A percentile compares a stretch with the other conserved stretches of the same genome.
Conservation (phyloP, 2,329 filamentous ascomycete species). For the Graphium sp. region DNA sequence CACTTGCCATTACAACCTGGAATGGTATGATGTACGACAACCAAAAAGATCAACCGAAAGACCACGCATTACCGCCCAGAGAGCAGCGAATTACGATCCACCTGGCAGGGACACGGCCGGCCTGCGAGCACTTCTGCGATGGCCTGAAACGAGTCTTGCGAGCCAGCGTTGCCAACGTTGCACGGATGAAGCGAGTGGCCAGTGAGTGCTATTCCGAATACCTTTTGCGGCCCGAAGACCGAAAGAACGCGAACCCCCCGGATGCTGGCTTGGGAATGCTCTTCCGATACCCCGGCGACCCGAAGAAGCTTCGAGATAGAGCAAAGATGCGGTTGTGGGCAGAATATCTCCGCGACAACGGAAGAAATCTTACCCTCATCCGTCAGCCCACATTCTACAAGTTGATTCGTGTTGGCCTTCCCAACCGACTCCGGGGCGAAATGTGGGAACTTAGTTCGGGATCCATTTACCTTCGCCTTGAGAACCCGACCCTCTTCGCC, state of each 20-base stretch:
- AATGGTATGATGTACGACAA: conserved; percentile 53
- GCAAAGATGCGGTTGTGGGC: conserved; percentile 98
- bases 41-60: conserved; percentile 20
- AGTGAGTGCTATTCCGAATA: conserved; percentile 86
- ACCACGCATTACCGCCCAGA: conserved; percentile 23
- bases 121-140: conserved; percentile 93
- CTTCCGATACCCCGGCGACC: conserved; percentile 88
- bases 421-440: conserved; percentile 83
- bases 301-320: conserved; percentile 80
- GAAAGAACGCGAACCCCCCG: conserved; percentile 50
- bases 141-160: conserved; percentile 80
- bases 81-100: conserved; percentile 87
- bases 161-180: conserved; percentile 74
- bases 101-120: conserved; percentile 71
- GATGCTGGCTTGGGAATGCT: conserved; percentile 86
- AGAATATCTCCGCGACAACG: conserved; percentile 91
- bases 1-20: conserved; percentile 89
- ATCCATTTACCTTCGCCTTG: conserved; percentile 72
- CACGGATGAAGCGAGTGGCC: conserved; percentile 65
- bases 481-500: conserved; percentile 67
- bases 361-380: conserved; percentile 78
- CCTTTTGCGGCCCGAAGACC: conserved; percentile 45
- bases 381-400: conserved; percentile 97
- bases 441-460: conserved; percentile 93
- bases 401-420: conserved; percentile 84